Evolutionary conservation across 1,284 basidiomycete species (phyloP), one percentile per base, ranked within the genome.

Genomic region (Sanghuangporus weigelae): DNA sequence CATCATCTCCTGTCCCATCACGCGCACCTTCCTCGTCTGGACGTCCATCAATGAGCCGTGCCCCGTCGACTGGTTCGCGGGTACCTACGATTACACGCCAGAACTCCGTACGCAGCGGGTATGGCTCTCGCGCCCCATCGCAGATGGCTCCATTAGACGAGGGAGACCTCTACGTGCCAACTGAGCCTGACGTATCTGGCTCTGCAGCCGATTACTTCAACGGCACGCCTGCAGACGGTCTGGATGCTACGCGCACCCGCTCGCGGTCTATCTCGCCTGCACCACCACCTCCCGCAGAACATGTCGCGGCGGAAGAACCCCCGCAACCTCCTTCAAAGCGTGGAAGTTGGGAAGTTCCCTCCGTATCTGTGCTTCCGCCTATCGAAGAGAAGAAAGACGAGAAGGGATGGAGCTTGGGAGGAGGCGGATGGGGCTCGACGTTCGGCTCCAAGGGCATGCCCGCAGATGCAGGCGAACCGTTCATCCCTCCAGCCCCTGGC

Each of bases 51-150:
- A 8, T 57, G 39, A 57, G 56, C 39, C 56, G 56, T 23, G 44
- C 39, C 8, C 56, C 56, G 19, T 57, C 56, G 10, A 44, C 26
- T 31, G 56, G 35, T 50, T 40, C 48, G 7, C 55, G 56, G 16
- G 62, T 63, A n/a, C 62, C 62, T 7, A 51, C 62, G 1, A 48
- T 63, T 21, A 51, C 57, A 2, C 62, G 62, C 7, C 56, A 49
- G 35, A 59, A 39, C 26, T 63, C 62, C 4, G 14, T 7, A 16
- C 55, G 62, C 10, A 50, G 60, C 11, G 62, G 62, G 4, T 57
- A 59, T 54, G 53, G 53, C 16, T 54, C 53, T 35, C 53, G 53
- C 16, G 56, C 56, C 7, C 59, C 59, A 35, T 59, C 62, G 6
- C 60, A 55, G 19, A 62, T 62, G 60, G 42, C 53, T 8, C 42